Evolutionary conservation across 2,329 filamentous ascomycete genomes (phyloP), one percentile per base, ranked within the genome.

Genomic region (Magnaporthales sp.): DNA sequence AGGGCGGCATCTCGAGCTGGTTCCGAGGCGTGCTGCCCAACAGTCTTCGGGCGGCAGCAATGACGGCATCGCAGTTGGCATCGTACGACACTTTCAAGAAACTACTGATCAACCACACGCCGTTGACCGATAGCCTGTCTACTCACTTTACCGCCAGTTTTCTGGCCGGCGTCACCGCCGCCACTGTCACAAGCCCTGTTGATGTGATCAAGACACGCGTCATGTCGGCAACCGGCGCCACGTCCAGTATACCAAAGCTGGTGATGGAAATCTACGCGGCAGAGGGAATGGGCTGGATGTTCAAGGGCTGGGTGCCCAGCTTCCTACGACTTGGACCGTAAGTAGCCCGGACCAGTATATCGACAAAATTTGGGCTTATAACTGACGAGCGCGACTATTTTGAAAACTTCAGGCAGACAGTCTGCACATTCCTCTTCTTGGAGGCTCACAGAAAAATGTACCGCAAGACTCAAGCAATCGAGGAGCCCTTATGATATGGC

Each of bases 11-110:
- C 24, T 76, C 79, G 66, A 90, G 87, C 73, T 84, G 96, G 72
- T 97, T 96, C 81, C 86, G 93, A 67, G 95, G 92, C 66, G 90
- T 93, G 32, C 88, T 91, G 84, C 91, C 92, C 66, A 96, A 96
- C 78, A 89, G 86, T 72, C 85, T 89, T 71, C 86, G 92, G 68
- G 92, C 91, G 11, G 89, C 91, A n/a, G 86, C 93, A 74, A 96
- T 96, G 92, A 96, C 92, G 1, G 90, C 91, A 31, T 87, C 86
- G 9, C 92, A 96, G 78, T 81, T 96, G 58, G 92, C 92, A 22
- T 91, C 88, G 61, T 96, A 96, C 77, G 92, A 96, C 74, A 85
- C 85, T 24, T 92, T 93, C 80, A 96, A 96, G 81, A 80, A 82
- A 54, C 72, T 89, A 66, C 79, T 96, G 54, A 81, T 93, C 66